phyloP scores from a whole-genome alignment of 2,329 filamentous ascomycete species.

The Fusarium redolens region DNA sequence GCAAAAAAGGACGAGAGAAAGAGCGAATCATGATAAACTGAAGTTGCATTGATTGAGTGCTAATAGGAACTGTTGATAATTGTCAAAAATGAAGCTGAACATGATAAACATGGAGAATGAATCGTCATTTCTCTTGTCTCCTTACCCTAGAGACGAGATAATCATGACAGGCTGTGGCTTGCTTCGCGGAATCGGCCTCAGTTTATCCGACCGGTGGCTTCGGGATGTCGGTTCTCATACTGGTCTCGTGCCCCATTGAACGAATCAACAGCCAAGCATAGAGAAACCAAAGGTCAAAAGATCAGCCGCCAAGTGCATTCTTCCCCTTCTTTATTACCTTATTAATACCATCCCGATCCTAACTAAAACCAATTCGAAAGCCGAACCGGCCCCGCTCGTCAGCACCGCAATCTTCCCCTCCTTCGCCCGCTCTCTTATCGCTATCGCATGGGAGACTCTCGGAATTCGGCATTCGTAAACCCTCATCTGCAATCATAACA shows the following conservation, averaged over 20 bases:
- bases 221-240: conserved; percentile 14
- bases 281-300: conserved; percentile 5
- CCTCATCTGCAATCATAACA: conserved; percentile 44
- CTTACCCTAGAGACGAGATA: background rate
- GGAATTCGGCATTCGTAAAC: conserved; percentile 52
- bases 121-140: background rate
- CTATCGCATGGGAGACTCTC: conserved; percentile 46
- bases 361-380: conserved; percentile 28
- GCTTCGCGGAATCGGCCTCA: conserved; percentile 5
- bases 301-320: conserved; percentile 22
- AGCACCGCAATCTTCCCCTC: conserved; percentile 41
- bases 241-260: conserved; percentile 9
- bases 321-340: conserved; percentile 1
- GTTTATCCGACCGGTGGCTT: conserved; percentile 24
- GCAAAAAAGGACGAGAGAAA: background rate
- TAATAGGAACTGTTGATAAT: background rate
- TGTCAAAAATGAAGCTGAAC: background rate
- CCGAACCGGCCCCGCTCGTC: conserved; percentile 42
- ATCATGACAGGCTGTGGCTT: background rate
- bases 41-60: background rate
- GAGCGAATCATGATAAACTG: background rate
- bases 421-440: conserved; percentile 21
- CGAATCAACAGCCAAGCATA: conserved; percentile 23
- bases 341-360: conserved; percentile 1
- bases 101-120: background rate